Evolutionary conservation across 805 yeast genomes (phyloP).

Genomic region (Saccharomycopsis sp.): DNA sequence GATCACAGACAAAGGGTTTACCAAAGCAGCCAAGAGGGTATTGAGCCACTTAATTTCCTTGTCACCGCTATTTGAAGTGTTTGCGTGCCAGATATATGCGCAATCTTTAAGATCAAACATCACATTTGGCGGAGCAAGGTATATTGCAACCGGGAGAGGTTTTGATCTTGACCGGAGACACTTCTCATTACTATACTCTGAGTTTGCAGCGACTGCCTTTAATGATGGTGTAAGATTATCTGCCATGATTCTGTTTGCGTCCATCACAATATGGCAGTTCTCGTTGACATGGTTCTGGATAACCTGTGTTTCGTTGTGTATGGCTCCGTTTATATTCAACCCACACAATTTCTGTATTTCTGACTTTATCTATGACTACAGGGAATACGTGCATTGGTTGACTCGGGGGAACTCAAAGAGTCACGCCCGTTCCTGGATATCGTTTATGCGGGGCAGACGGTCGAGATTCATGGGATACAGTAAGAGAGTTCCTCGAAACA

Average conservation of each 20-base stretch:
- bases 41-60: constrained; percentile 60
- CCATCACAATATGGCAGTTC: constrained; percentile 84
- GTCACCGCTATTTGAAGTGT: constrained; percentile 79
- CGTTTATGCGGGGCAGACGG: constrained; percentile 74
- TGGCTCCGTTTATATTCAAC: constrained; percentile 91
- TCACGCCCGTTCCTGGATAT: constrained; percentile 88
- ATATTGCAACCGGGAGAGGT: constrained; percentile 82
- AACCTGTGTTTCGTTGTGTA: constrained; percentile 75
- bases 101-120: constrained; percentile 64
- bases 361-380: constrained; percentile 93
- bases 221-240: constrained; percentile 78
- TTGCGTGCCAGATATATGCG: constrained; percentile 74
- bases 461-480: constrained; percentile 83
- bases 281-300: constrained; percentile 98
- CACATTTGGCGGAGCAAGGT: constrained; percentile 81
- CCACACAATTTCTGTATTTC: constrained; percentile 97
- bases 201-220: constrained; percentile 78
- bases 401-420: constrained; percentile 87
- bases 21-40: constrained; percentile 68
- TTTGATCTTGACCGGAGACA: constrained; percentile 78
- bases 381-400: constrained; percentile 86
- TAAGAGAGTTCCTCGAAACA: constrained; percentile 28
- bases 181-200: constrained; percentile 64
- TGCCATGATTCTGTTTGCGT: constrained; percentile 65
- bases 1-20: constrained; percentile 73